Conservation (phyloP, 305 asterid genomes). For the Ajuga reptans region DNA sequence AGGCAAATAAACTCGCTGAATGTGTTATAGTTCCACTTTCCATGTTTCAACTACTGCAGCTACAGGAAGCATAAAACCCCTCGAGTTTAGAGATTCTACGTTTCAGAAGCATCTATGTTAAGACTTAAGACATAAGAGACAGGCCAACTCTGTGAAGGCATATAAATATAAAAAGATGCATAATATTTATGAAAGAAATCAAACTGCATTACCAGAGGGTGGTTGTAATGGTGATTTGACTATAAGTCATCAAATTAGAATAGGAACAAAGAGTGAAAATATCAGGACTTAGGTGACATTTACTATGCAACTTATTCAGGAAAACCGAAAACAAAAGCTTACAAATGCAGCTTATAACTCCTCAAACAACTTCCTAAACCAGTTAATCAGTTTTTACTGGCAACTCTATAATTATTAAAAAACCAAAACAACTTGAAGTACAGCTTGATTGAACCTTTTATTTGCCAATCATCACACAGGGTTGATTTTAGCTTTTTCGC, state of each 20-base stretch:
- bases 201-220: neutral
- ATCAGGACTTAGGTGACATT: neutral
- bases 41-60: slow-evolving; percentile 6
- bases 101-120: neutral
- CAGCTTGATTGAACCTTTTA: neutral
- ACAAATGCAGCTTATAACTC: neutral
- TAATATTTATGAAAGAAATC: neutral
- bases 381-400: neutral
- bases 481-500: neutral
- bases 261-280: neutral
- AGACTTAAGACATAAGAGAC: neutral
- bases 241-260: neutral
- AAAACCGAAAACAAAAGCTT: neutral
- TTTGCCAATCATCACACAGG: neutral
- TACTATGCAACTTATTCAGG: neutral
- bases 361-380: neutral
- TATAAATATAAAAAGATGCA: neutral
- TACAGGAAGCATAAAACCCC: neutral
- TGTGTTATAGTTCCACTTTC: neutral
- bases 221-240: neutral
- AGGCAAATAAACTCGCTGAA: neutral
- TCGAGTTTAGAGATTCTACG: neutral
- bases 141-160: neutral
- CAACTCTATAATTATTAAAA: no score
- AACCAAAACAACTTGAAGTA: neutral